phyloP scores from a whole-genome alignment of 2,329 filamentous ascomycete species.

The Trichoderma asperellum region DNA sequence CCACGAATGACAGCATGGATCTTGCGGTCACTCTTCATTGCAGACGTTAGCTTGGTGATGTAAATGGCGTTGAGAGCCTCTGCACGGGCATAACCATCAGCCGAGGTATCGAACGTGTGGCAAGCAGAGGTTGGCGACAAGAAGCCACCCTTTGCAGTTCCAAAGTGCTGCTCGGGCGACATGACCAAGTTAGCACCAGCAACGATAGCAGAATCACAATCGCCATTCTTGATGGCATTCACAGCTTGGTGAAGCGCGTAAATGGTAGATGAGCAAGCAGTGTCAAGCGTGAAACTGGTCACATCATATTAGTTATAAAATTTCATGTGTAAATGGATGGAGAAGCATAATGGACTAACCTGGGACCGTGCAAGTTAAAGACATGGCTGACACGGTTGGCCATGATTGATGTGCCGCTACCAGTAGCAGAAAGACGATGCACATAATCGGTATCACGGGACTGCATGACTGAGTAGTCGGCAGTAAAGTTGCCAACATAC shows the following conservation, averaged over 20 bases:
- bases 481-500: constrained; percentile 28
- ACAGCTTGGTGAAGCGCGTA: constrained; percentile 34
- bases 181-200: constrained; percentile 43
- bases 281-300: constrained; percentile 32
- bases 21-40: constrained; percentile 34
- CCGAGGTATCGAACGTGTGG: constrained; percentile 40
- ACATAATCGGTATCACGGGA: constrained; percentile 30
- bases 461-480: constrained; percentile 30
- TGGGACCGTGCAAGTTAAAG: constrained; percentile 39
- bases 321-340: too few species aligned
- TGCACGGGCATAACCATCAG: constrained; percentile 42
- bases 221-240: constrained; percentile 39
- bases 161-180: constrained; percentile 31
- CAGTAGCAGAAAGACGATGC: constrained; percentile 30
- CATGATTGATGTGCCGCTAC: constrained; percentile 38
- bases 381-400: constrained; percentile 41
- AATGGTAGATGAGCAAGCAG: constrained; percentile 44
- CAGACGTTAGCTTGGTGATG: constrained; percentile 38
- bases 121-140: constrained; percentile 33
- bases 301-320: too few species aligned
- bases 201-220: constrained; percentile 43
- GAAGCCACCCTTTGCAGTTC: constrained; percentile 31
- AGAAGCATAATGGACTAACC: too few species aligned
- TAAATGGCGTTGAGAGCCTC: constrained; percentile 39
- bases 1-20: constrained; percentile 31